Evolutionary conservation across 768 basidiomycete species (phyloP).

Genomic region (Imleria badia): DNA sequence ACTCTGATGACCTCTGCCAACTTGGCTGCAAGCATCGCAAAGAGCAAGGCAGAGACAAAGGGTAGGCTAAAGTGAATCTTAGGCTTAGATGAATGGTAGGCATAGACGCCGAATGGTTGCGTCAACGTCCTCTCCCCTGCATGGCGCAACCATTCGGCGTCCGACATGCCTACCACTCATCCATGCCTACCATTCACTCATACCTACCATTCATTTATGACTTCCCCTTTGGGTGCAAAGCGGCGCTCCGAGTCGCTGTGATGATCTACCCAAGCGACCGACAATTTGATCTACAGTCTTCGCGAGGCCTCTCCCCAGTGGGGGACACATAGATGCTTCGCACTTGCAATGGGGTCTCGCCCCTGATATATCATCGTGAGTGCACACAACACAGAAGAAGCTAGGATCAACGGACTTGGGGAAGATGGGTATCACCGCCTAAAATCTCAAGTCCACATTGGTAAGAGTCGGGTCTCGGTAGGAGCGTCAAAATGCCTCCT

Average conservation of each 20-base stretch:
- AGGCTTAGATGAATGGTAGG: not conserved
- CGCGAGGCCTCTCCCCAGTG: not conserved
- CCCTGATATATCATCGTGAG: constrained; percentile 8
- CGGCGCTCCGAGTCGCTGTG: too few species aligned
- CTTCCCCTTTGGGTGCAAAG: too few species aligned
- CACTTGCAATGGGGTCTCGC: not conserved
- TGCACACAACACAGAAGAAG: not conserved
- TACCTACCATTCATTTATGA: too few species aligned
- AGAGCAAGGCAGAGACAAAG: too few species aligned
- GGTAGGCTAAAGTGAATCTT: not conserved
- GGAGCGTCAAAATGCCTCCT: not conserved
- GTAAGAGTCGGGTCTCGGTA: not conserved
- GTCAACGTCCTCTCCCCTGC: not conserved
- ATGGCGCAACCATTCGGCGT: not conserved
- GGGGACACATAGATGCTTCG: constrained; percentile 9
- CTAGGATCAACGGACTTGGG: constrained; percentile 1
- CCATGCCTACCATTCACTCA: not conserved
- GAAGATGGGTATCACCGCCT: not conserved
- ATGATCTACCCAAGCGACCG: not conserved
- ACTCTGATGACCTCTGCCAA: too few species aligned
- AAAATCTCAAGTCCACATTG: constrained; percentile 2
- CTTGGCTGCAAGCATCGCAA: too few species aligned
- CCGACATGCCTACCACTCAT: not conserved
- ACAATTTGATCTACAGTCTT: constrained; percentile 13
- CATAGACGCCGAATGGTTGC: not conserved